Base-by-base conservation (phyloP, 1,139 yeast species). In the Candida sojae region DNA sequence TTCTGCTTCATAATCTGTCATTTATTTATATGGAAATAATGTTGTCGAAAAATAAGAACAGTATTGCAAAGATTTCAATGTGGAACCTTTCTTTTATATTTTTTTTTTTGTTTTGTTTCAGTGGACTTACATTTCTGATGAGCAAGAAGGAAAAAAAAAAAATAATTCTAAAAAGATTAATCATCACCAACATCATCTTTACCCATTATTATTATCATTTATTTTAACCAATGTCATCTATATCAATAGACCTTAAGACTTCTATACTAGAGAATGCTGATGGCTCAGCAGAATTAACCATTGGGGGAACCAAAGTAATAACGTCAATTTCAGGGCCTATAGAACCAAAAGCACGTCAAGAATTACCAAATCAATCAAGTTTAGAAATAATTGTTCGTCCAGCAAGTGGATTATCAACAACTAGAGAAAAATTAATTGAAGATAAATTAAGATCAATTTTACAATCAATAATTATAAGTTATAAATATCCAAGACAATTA, bases 251-350 rank as follows among this genome's bases (percentile, higher is more conserved):
- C 28, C 59, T 64, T 6, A 55, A 58, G n/a, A 63, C 71, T 2
- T 64, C 74, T 9, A 42, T 76, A 4, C 64, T 88, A 46, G 66
- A 70, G 45, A 79, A 83, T 53, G 92, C 84, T 1, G 96, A 89
- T 63, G 97, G 97, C 1, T 88, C 96, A 2, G 84, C 95, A 0
- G 80, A 79, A 43, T 71, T 86, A 54, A 42, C 40, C 11, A 33
- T 52, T 32, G 48, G 53, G 5, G 54, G 48, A 5, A 62, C 68
- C 25, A 80, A 81, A 53, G 83, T 88, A 6, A 66, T 90, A 3
- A 83, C 86, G 39, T 83, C 96, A 0, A 92, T 92, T 1, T 80
- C 92, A 0, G 99, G 99, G 0, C 99, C 99, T 0, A 79, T 92
- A 42, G 98, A 92, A 60, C 88, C 92, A 9, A 87, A 86, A 64